Conservation (phyloP, 768 basidiomycete genomes). For the Daedaleopsis sinensis region DNA sequence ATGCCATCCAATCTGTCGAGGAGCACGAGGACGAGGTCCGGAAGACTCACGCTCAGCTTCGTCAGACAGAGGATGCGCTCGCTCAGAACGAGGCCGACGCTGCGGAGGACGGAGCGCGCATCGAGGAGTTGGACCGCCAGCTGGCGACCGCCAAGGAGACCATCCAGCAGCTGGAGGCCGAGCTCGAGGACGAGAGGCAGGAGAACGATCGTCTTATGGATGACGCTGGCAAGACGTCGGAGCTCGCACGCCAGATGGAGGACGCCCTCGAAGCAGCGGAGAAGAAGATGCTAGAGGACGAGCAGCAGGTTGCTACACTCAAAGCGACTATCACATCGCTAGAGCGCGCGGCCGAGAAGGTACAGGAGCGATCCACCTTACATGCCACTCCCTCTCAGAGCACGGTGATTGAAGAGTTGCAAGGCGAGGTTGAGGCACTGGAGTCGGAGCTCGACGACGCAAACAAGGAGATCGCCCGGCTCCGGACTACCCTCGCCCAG, state of each 20-base stretch:
- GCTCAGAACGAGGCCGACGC: conserved; percentile 66
- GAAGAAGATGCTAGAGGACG: conserved; percentile 66
- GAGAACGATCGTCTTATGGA: conserved; percentile 54
- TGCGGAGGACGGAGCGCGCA: conserved; percentile 50
- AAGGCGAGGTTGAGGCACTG: conserved; percentile 59
- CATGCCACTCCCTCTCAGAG: conserved; percentile 29
- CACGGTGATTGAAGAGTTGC: conserved; percentile 43
- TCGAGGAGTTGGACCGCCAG: conserved; percentile 60
- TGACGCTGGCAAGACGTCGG: conserved; percentile 53
- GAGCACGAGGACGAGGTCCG: conserved; percentile 35
- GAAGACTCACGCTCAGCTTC: conserved; percentile 42
- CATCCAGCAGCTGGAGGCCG: conserved; percentile 44
- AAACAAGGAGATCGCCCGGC: conserved; percentile 70
- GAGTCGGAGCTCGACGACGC: conserved; percentile 81
- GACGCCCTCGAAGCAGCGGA: conserved; percentile 77
- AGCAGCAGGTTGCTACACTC: conserved; percentile 53
- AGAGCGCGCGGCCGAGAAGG: conserved; percentile 53
- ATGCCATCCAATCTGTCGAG: conserved; percentile 26
- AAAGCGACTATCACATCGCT: conserved; percentile 52
- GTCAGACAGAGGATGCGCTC: conserved; percentile 50
- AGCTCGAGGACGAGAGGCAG: conserved; percentile 51
- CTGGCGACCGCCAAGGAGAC: conserved; percentile 50
- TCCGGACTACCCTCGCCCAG: conserved; percentile 67
- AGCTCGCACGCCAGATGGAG: conserved; percentile 70
- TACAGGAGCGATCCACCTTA: conserved; percentile 30